phyloP scores from a whole-genome alignment of 2,329 filamentous ascomycete species.

The Pestalotiopsis sp. region DNA sequence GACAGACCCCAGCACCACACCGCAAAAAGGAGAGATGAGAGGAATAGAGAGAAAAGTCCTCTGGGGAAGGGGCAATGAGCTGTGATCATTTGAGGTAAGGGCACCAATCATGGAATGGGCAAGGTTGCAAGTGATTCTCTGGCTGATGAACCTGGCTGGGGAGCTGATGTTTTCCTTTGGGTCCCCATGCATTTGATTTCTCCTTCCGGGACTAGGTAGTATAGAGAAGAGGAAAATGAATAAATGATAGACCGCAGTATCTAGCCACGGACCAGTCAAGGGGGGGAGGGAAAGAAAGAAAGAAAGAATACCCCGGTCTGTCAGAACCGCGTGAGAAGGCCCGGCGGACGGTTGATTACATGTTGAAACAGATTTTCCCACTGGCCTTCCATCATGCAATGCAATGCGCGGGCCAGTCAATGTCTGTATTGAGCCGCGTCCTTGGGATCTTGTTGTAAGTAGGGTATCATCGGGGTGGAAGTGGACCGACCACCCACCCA shows the following conservation, averaged over 20 bases:
- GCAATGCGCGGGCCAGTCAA: not conserved
- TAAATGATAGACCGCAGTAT: not conserved
- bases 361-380: not conserved
- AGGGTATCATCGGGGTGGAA: conserved; percentile 1
- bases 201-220: not conserved
- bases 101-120: conserved; percentile 1
- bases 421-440: not conserved
- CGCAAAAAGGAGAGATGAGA: not conserved
- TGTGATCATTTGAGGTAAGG: conserved; percentile 6
- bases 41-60: not conserved
- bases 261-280: not conserved
- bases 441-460: not conserved
- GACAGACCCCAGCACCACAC: not conserved
- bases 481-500: not conserved
- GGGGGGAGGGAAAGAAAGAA: not conserved
- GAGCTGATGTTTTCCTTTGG: not conserved
- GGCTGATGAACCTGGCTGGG: conserved; percentile 2
- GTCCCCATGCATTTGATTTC: not conserved
- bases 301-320: not conserved
- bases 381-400: not conserved
- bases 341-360: not conserved
- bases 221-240: not conserved
- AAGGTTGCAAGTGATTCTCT: conserved; percentile 7
- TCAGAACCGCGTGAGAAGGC: not conserved
- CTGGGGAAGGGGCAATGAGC: not conserved